Evolutionary conservation across 257 asterid genomes (phyloP).

Genomic region (Salvia hispanica): DNA sequence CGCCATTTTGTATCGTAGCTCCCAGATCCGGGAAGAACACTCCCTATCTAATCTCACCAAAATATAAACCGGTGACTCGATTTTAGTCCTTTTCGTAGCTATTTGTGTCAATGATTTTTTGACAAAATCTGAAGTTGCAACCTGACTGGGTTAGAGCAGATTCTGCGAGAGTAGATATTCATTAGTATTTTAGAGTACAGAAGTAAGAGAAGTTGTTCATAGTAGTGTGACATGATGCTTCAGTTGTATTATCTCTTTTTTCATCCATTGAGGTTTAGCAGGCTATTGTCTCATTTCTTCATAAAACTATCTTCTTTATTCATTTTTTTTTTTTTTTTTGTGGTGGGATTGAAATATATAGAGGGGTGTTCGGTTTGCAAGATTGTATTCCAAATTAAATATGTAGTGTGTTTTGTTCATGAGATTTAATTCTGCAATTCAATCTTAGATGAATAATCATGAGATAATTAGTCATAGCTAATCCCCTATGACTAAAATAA

Average conservation of each 20-base stretch:
- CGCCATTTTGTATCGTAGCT: not conserved
- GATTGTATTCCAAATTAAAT: too few species aligned
- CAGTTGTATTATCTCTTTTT: not conserved
- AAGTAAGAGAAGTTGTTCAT: not conserved
- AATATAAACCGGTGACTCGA: not conserved
- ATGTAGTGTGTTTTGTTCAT: too few species aligned
- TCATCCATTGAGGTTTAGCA: not conserved
- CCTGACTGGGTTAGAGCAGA: not conserved
- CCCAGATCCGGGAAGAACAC: not conserved
- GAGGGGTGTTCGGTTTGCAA: too few species aligned
- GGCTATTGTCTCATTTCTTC: not conserved
- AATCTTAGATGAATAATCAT: too few species aligned
- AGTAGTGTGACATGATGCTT: not conserved
- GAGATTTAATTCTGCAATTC: too few species aligned
- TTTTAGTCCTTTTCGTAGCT: not conserved
- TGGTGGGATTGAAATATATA: too few species aligned
- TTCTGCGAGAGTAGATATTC: not conserved
- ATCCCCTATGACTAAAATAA: too few species aligned
- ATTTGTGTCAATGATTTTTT: not conserved
- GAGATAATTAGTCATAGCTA: too few species aligned
- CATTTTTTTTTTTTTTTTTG: too few species aligned
- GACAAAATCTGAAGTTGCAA: not conserved
- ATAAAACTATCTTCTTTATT: too few species aligned
- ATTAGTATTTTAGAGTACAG: not conserved
- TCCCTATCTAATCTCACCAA: not conserved